A percentile compares a stretch with the other conserved stretches of the same genome.
phyloP scores from a whole-genome alignment of 2,329 filamentous ascomycete genomes.

The Fonsecaea pugnacius region DNA sequence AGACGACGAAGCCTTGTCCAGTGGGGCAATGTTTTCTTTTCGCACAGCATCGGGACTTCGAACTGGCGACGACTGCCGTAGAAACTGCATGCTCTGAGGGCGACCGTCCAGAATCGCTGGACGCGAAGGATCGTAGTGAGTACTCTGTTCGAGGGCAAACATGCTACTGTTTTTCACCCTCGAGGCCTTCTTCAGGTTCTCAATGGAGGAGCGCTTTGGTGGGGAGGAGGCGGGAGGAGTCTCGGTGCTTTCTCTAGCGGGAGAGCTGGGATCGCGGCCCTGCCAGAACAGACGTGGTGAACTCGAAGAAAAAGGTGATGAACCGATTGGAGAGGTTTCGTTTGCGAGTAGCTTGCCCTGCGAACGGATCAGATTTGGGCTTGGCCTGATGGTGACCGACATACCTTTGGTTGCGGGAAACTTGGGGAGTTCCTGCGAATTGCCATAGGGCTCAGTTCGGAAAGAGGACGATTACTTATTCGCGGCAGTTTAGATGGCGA shows the following conservation, averaged over 20 bases:
- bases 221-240: slow-evolving; percentile 68
- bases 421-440: slow-evolving; percentile 89
- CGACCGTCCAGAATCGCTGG: slow-evolving; percentile 74
- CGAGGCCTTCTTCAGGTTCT: slow-evolving; percentile 91
- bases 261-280: slow-evolving; percentile 69
- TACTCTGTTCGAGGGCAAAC: slow-evolving; percentile 87
- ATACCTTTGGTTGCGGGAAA: slow-evolving; percentile 79
- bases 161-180: slow-evolving; percentile 98
- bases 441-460: slow-evolving; percentile 85
- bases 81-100: slow-evolving; percentile 53
- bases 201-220: slow-evolving; percentile 84
- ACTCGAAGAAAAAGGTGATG: slow-evolving; percentile 68
- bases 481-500: slow-evolving; percentile 68
- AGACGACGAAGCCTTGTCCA: slow-evolving; percentile 43
- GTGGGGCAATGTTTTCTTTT: slow-evolving; percentile 51
- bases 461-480: slow-evolving; percentile 71
- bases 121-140: slow-evolving; percentile 85
- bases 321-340: slow-evolving; percentile 83
- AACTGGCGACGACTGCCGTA: slow-evolving; percentile 23
- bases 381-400: slow-evolving; percentile 26
- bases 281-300: slow-evolving; percentile 94
- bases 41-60: slow-evolving; percentile 51
- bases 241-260: slow-evolving; percentile 67
- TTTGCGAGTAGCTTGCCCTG: slow-evolving; percentile 58
- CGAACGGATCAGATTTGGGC: slow-evolving; percentile 19